Evolutionary conservation across 2,329 filamentous ascomycete species (phyloP).

Genomic region (Ascochyta clinopodiicola): DNA sequence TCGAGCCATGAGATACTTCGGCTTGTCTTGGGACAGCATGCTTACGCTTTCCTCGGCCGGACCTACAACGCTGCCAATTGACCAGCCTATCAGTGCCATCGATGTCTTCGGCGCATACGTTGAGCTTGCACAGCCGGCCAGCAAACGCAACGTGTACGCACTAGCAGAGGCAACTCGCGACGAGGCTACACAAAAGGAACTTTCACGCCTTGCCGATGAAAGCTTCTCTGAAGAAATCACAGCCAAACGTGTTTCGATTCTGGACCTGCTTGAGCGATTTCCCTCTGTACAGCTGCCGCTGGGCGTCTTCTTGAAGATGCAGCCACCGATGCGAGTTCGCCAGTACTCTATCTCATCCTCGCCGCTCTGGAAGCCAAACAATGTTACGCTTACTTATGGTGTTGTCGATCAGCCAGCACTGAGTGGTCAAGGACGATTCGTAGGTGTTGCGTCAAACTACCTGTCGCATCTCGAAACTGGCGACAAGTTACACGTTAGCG

Average conservation of each 20-base stretch:
- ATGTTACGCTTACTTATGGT: constrained; percentile 71
- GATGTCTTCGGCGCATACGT: constrained; percentile 74
- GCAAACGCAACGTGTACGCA: constrained; percentile 64
- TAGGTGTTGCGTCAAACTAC: constrained; percentile 54
- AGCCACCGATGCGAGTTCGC: constrained; percentile 78
- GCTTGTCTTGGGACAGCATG: constrained; percentile 71
- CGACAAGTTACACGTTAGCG: constrained; percentile 52
- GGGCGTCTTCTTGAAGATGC: constrained; percentile 71
- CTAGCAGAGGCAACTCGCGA: constrained; percentile 60
- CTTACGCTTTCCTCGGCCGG: constrained; percentile 67
- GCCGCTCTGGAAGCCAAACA: constrained; percentile 64
- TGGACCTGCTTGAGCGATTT: constrained; percentile 74
- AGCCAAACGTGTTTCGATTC: constrained; percentile 65
- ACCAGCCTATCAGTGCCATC: constrained; percentile 65
- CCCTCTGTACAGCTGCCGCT: constrained; percentile 65
- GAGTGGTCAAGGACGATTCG: constrained; percentile 51
- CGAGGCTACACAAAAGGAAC: constrained; percentile 55
- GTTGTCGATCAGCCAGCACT: constrained; percentile 65
- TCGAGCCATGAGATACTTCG: constrained; percentile 69
- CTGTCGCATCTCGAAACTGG: constrained; percentile 49
- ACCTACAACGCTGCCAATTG: constrained; percentile 70
- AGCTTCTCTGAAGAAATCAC: constrained; percentile 50
- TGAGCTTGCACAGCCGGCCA: constrained; percentile 75
- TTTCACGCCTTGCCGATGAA: constrained; percentile 56
- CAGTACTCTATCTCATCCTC: constrained; percentile 83